Conservation (phyloP, 495 filamentous ascomycete genomes). For the Filosporella fistucella region DNA sequence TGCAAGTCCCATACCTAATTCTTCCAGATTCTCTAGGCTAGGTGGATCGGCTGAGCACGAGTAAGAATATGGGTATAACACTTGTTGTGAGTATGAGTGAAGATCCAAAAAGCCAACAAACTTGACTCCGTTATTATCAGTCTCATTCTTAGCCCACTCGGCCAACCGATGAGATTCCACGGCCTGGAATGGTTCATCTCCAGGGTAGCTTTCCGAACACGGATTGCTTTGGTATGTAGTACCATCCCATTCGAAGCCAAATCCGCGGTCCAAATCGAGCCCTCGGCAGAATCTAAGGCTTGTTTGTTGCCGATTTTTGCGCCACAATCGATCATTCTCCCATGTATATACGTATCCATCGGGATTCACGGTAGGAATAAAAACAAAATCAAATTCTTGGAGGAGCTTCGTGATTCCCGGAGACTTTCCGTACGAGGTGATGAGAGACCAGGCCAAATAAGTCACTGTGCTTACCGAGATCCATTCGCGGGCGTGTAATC, state of each 20-base stretch:
- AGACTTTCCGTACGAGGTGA: constrained; percentile 71
- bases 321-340: constrained; percentile 89
- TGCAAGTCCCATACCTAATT: constrained; percentile 82
- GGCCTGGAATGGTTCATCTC: constrained; percentile 77
- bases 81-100: constrained; percentile 93
- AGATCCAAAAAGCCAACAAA: constrained; percentile 86
- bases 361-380: constrained; percentile 86
- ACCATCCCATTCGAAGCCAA: constrained; percentile 79
- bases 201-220: constrained; percentile 89
- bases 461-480: constrained; percentile 90
- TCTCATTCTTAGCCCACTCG: constrained; percentile 83
- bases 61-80: constrained; percentile 89
- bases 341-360: constrained; percentile 95
- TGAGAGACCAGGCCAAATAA: constrained; percentile 85
- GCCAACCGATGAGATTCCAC: constrained; percentile 72
- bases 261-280: constrained; percentile 84
- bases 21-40: constrained; percentile 84
- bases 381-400: constrained; percentile 77
- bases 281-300: constrained; percentile 79
- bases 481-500: constrained; percentile 92
- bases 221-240: constrained; percentile 65
- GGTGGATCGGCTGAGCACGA: constrained; percentile 74
- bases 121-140: constrained; percentile 59
- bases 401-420: constrained; percentile 68
- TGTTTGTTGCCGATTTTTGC: constrained; percentile 88